phyloP scores from a whole-genome alignment of 495 filamentous ascomycete species.

The Amniculicola lignicola region DNA sequence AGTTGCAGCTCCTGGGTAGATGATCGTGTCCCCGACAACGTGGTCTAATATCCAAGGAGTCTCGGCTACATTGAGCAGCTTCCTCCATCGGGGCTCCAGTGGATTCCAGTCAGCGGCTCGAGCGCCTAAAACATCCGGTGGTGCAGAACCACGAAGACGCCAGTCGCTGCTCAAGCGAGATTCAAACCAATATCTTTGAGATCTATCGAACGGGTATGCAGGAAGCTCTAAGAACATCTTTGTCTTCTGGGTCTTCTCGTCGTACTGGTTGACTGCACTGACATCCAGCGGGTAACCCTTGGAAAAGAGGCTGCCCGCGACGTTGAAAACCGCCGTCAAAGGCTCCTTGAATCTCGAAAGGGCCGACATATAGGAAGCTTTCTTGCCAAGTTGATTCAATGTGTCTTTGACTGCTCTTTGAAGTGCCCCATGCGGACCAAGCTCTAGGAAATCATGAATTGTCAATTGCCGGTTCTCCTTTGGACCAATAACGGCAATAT shows the following conservation, averaged over 20 bases:
- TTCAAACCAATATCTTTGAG: conserved; percentile 5
- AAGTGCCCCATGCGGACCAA: conserved; percentile 68
- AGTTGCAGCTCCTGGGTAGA: conserved; percentile 14
- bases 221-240: not conserved
- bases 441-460: conserved; percentile 50
- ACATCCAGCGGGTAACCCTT: conserved; percentile 1
- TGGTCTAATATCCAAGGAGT: not conserved
- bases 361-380: conserved; percentile 14
- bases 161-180: not conserved
- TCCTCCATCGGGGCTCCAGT: conserved; percentile 3
- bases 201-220: conserved; percentile 15
- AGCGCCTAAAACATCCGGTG: not conserved
- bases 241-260: too few species aligned
- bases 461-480: conserved; percentile 16
- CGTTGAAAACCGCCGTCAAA: conserved; percentile 2
- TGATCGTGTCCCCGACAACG: conserved; percentile 4
- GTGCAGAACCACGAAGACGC: not conserved
- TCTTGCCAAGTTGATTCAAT: conserved; percentile 14
- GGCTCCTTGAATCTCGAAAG: conserved; percentile 20
- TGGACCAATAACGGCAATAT: not conserved
- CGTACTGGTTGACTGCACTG: not conserved
- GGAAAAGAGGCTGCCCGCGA: conserved; percentile 21
- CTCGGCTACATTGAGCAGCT: not conserved
- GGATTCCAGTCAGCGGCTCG: conserved; percentile 6
- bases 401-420: conserved; percentile 50